Conservation (phyloP, 148 eudicot genomes). For the Drosera capensis region DNA sequence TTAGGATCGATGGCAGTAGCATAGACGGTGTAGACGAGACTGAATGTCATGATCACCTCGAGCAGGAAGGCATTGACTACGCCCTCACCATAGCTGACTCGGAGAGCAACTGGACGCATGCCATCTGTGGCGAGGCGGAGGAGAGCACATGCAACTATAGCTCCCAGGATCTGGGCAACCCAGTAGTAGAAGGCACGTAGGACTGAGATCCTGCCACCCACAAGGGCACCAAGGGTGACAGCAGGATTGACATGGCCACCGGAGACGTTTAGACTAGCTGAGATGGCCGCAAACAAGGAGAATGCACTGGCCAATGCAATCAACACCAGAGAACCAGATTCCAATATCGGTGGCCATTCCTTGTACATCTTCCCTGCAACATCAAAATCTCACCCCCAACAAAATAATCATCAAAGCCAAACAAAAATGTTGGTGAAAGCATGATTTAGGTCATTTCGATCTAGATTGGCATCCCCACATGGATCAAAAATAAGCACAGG, state of each 20-base stretch:
- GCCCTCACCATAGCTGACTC: constrained; percentile 10
- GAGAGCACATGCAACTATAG: constrained; percentile 51
- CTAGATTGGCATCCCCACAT: too few relatives aligned
- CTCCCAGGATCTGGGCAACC: constrained; percentile 75
- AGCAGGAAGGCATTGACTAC: constrained; percentile 6
- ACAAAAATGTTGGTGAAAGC: too few relatives aligned
- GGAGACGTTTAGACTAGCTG: constrained; percentile 64
- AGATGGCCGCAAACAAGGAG: constrained; percentile 68
- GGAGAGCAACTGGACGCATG: constrained; percentile 17
- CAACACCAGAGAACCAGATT: constrained; percentile 27
- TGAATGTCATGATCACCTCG: constrained; percentile 7
- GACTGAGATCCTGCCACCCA: constrained; percentile 68
- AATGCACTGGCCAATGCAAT: constrained; percentile 64
- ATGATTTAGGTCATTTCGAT: too few relatives aligned
- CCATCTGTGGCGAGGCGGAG: constrained; percentile 60
- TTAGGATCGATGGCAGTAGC: constrained; percentile 12
- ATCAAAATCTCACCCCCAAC: too few relatives aligned
- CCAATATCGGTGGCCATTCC: constrained; percentile 23
- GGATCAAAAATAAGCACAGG: too few relatives aligned
- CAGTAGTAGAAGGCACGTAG: constrained; percentile 73
- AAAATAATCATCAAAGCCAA: too few relatives aligned
- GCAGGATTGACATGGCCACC: constrained; percentile 91
- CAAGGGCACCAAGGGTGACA: constrained; percentile 74
- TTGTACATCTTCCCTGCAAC: constrained; percentile 58
- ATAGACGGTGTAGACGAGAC: constrained; percentile 9